Evolutionary conservation across 305 asterid genomes (phyloP), one percentile per base, ranked within the genome.

Genomic region (Ilex paraguariensis): DNA sequence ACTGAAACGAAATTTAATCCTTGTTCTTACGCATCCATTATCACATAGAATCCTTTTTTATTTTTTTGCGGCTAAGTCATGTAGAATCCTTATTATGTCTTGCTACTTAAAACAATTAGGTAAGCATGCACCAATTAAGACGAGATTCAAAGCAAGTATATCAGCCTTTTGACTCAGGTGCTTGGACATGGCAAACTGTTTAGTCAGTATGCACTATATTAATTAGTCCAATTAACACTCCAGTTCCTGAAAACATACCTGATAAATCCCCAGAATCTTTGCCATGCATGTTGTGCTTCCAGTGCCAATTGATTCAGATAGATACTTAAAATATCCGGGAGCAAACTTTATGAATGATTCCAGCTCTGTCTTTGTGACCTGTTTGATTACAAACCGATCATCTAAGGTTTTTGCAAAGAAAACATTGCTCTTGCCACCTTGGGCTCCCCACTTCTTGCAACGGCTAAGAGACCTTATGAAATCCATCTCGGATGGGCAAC

Each of bases 261-360:
- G 50, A 10, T 36, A 39, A 59, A 59, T 39, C 53, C 50, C 50
- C 32, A 42, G 32, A 13, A 59, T 42, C 52, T 42, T 59, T 15
- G 52, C 52, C 1, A 59, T 15, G 52, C 50, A 40, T 1, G 63
- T 59, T 36, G 63, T 53, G 32, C 28, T 59, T 59, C 52, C 32
- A 12, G 63, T 14, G 50, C 12, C 7, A 59, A 59, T 59, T 42
- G 63, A 59, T 36, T 40, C 63, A 13, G 63, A 59, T 7, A 59
- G 32, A 59, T 59, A 42, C 13, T 42, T 59, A 42, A 59, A 59
- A 44, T 59, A 59, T n/a, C 21, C 63, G 15, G 63, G 63, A 32
- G 63, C 63, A 59, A 59, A 59, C 52, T 59, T 59, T 36, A 59
- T 14, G 44, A 59, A 59, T 10, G 63, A 59, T 59, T 59, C 63